Evolutionary conservation across 1,284 basidiomycete species (phyloP).

Genomic region (Ganoderma resinaceum): DNA sequence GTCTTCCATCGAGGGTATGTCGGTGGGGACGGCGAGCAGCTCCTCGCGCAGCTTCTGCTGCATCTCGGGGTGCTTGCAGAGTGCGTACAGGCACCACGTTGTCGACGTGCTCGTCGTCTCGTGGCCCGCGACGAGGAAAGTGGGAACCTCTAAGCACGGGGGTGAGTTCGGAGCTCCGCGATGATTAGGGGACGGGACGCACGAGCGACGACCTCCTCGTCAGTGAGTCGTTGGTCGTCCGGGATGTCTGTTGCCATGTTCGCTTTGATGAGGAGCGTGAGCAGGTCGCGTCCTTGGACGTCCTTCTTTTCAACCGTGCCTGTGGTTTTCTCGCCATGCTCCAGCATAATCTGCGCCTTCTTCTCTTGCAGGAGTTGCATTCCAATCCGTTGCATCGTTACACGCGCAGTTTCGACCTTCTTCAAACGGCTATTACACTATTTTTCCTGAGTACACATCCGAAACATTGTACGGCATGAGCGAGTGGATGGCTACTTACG

Average conservation of each 20-base stretch:
- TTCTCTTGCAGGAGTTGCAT: conserved; percentile 47
- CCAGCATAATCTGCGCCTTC: conserved; percentile 52
- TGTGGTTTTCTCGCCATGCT: conserved; percentile 46
- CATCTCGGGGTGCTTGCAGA: conserved; percentile 58
- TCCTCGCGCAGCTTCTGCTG: conserved; percentile 79
- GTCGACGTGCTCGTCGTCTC: conserved; percentile 63
- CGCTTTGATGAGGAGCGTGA: conserved; percentile 50
- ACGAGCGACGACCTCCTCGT: conserved; percentile 64
- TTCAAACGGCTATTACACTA: conserved; percentile 7
- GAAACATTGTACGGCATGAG: background rate
- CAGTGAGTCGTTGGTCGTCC: conserved; percentile 52
- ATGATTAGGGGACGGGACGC: conserved; percentile 38
- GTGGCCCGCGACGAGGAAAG: conserved; percentile 73
- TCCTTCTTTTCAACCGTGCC: conserved; percentile 69
- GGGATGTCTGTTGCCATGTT: conserved; percentile 55
- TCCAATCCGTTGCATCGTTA: conserved; percentile 45
- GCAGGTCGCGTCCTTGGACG: conserved; percentile 38
- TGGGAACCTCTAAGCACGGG: conserved; percentile 19
- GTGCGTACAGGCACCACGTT: conserved; percentile 70
- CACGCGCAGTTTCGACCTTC: conserved; percentile 30
- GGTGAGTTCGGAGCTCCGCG: conserved; percentile 23
- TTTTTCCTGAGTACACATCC: background rate
- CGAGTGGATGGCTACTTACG: conserved; percentile 16
- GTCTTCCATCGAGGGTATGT: conserved; percentile 59
- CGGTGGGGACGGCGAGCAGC: conserved; percentile 48